A percentile compares a stretch with the other conserved stretches of the same genome.
Conservation (phyloP, 345 rosid genomes). For the Salix koriyanagi region DNA sequence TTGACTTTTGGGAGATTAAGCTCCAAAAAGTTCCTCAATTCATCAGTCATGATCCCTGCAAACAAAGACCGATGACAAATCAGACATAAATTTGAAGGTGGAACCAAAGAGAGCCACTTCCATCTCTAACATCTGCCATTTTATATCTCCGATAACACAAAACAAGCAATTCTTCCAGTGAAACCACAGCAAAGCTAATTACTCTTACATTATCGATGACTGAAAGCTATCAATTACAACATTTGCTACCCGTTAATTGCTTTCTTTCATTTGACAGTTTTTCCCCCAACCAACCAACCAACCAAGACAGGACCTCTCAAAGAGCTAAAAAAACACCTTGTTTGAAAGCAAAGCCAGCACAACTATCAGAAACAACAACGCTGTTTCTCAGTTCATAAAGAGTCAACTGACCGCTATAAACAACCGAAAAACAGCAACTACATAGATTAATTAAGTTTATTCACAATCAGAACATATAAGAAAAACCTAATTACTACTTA, state of each 20-base stretch:
- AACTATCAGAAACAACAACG: background rate
- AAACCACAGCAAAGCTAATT: background rate
- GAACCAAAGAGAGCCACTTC: background rate
- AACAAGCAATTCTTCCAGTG: background rate
- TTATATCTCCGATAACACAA: background rate
- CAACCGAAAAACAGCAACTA: background rate
- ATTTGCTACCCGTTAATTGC: background rate
- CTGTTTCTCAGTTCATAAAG: background rate
- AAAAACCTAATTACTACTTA: background rate
- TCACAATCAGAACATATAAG: background rate
- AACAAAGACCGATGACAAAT: background rate
- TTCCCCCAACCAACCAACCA: background rate
- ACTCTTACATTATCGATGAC: too few species aligned
- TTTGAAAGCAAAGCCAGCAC: background rate
- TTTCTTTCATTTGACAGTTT: background rate
- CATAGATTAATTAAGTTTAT: background rate
- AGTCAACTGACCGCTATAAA: background rate
- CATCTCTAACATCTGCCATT: background rate
- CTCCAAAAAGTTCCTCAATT: constrained; percentile 36
- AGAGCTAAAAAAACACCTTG: background rate
- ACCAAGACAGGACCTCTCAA: background rate
- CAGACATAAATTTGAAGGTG: background rate
- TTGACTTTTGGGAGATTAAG: constrained; percentile 85
- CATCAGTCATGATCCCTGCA: constrained; percentile 29
- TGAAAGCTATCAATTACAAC: background rate